Conservation (phyloP, 2,329 filamentous ascomycete genomes). For the Madurella mycetomatis region DNA sequence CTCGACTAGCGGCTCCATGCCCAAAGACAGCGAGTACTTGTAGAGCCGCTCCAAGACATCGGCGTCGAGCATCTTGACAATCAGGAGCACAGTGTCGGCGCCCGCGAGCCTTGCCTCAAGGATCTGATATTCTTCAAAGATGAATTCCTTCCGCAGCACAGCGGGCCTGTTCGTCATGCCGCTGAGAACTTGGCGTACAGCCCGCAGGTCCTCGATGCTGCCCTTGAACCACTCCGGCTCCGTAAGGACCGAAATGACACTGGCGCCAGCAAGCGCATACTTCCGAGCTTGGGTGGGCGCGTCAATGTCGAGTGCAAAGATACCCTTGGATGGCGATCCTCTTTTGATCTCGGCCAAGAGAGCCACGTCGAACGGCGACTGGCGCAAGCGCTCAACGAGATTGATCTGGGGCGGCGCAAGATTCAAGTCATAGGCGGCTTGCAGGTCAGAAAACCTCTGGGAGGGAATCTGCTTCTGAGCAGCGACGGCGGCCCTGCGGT, state of each 20-base stretch:
- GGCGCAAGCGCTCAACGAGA: slow-evolving; percentile 71
- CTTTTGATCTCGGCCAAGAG: slow-evolving; percentile 97
- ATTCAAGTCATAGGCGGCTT: slow-evolving; percentile 80
- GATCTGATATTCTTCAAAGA: slow-evolving; percentile 98
- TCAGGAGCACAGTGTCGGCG: slow-evolving; percentile 89
- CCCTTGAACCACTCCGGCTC: slow-evolving; percentile 99
- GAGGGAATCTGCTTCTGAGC: slow-evolving; percentile 83
- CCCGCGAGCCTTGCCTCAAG: slow-evolving; percentile 88
- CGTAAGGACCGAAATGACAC: slow-evolving; percentile 96
- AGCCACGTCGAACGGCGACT: slow-evolving; percentile 82
- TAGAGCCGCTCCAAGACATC: slow-evolving; percentile 73
- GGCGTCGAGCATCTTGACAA: slow-evolving; percentile 93
- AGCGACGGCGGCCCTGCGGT: slow-evolving; percentile 69
- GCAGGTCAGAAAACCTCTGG: slow-evolving; percentile 74
- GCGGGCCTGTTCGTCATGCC: slow-evolving; percentile 90
- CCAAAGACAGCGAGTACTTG: slow-evolving; percentile 79
- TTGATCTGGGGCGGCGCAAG: slow-evolving; percentile 79
- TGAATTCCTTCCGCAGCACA: slow-evolving; percentile 89
- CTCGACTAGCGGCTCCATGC: slow-evolving; percentile 97
- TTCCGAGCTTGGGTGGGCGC: slow-evolving; percentile 85
- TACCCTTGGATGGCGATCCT: slow-evolving; percentile 91
- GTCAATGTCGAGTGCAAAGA: slow-evolving; percentile 82
- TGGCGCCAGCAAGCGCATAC: slow-evolving; percentile 90
- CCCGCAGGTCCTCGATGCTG: slow-evolving; percentile 85
- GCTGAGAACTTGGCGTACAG: slow-evolving; percentile 82